Conservation (phyloP, 2,329 filamentous ascomycete genomes). For the Dothideomycetes sp. region DNA sequence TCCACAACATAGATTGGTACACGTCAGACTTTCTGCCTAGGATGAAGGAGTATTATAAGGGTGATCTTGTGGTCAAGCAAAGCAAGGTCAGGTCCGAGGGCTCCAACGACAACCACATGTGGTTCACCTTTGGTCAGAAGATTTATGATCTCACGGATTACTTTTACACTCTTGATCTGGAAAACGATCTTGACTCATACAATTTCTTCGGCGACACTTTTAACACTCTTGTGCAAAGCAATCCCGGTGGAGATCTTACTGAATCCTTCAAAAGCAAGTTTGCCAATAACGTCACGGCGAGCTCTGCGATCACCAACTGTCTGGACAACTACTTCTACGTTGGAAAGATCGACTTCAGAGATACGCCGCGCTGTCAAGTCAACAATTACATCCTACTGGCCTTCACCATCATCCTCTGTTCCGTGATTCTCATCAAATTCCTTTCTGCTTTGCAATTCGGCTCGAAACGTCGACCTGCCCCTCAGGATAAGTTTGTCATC, state of each 20-base stretch:
- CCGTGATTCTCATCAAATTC: conserved; percentile 80
- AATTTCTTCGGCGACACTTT: conserved; percentile 63
- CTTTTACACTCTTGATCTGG: conserved; percentile 59
- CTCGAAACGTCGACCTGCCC: conserved; percentile 75
- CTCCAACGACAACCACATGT: conserved; percentile 54
- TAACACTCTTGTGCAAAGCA: conserved; percentile 56
- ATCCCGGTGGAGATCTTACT: conserved; percentile 72
- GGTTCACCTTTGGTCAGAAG: conserved; percentile 65
- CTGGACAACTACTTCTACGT: conserved; percentile 74
- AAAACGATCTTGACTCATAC: conserved; percentile 45
- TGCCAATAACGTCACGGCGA: conserved; percentile 19
- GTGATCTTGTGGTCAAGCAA: conserved; percentile 64
- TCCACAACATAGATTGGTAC: conserved; percentile 69
- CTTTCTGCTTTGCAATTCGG: conserved; percentile 86
- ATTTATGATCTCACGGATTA: conserved; percentile 92
- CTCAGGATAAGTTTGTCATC: conserved; percentile 98
- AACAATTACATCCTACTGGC: conserved; percentile 85
- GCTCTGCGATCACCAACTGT: conserved; percentile 58
- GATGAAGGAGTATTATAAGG: conserved; percentile 80
- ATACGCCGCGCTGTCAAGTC: conserved; percentile 63
- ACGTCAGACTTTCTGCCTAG: conserved; percentile 57
- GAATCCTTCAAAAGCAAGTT: conserved; percentile 42
- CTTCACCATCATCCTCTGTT: conserved; percentile 74
- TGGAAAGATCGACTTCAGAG: conserved; percentile 76
- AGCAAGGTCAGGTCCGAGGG: conserved; percentile 54